A percentile compares a stretch with the other conserved stretches of the same genome.
phyloP scores from a whole-genome alignment of 495 filamentous ascomycete genomes.

The Annulohypoxylon moriforme region DNA sequence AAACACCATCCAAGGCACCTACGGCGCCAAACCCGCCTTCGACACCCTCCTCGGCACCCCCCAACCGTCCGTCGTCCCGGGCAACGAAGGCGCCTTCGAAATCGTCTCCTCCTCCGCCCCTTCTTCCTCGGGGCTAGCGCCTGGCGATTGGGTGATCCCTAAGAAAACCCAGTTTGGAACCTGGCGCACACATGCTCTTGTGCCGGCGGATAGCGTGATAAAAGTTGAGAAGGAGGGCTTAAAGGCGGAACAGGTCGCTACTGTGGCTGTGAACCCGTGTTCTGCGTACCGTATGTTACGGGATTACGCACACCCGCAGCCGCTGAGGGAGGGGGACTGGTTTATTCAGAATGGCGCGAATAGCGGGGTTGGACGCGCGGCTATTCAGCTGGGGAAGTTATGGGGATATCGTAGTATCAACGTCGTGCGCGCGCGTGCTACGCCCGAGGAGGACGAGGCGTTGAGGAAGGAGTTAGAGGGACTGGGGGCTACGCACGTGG shows the following conservation, averaged over 20 bases:
- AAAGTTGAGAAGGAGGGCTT: conserved; percentile 76
- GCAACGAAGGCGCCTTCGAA: conserved; percentile 94
- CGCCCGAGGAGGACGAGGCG: conserved; percentile 68
- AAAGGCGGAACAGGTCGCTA: conserved; percentile 79
- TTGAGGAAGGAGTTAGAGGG: conserved; percentile 76
- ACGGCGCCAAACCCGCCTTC: conserved; percentile 84
- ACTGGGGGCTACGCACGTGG: conserved; percentile 83
- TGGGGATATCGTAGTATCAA: conserved; percentile 93
- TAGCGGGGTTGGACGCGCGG: conserved; percentile 86
- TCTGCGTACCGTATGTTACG: conserved; percentile 92
- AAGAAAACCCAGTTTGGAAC: conserved; percentile 83
- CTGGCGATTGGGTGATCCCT: conserved; percentile 94
- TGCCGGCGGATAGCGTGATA: conserved; percentile 68
- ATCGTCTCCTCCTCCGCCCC: conserved; percentile 70
- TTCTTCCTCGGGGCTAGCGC: conserved; percentile 53
- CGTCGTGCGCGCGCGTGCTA: conserved; percentile 76
- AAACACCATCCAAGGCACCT: conserved; percentile 94
- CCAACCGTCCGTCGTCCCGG: conserved; percentile 68
- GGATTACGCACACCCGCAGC: conserved; percentile 72
- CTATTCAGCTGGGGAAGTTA: conserved; percentile 81
- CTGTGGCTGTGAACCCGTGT: conserved; percentile 89
- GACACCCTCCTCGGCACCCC: conserved; percentile 76
- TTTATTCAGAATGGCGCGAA: conserved; percentile 98
- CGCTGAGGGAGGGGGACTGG: conserved; percentile 76
- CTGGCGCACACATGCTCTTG: conserved; percentile 88